phyloP scores from a whole-genome alignment of 2,329 filamentous ascomycete species.

The Blumeria hordei region DNA sequence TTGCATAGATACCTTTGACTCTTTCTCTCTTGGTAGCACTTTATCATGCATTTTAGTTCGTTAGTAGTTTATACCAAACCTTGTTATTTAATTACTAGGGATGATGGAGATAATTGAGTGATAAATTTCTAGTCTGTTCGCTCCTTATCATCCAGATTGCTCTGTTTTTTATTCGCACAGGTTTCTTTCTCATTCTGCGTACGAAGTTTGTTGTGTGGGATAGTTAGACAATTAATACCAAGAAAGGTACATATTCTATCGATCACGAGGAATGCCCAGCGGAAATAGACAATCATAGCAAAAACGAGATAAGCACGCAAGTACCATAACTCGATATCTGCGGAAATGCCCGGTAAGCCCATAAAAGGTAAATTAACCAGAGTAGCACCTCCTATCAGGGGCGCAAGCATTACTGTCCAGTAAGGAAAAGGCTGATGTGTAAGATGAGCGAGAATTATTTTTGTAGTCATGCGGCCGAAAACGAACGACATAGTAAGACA shows the following conservation, averaged over 20 bases:
- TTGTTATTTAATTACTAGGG: too few species aligned
- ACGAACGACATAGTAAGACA: slow-evolving; percentile 91
- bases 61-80: too few species aligned
- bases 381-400: slow-evolving; percentile 64
- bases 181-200: too few species aligned
- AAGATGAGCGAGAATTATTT: slow-evolving; percentile 92
- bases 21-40: too few species aligned
- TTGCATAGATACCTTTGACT: too few species aligned
- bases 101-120: too few species aligned
- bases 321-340: slow-evolving; percentile 50
- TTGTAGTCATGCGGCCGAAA: slow-evolving; percentile 94
- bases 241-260: slow-evolving; percentile 77
- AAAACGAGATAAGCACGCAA: slow-evolving; percentile 68
- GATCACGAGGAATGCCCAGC: slow-evolving; percentile 81
- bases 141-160: too few species aligned
- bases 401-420: slow-evolving; percentile 80
- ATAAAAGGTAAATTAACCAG: slow-evolving; percentile 62
- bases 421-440: slow-evolving; percentile 86
- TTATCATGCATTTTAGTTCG: too few species aligned
- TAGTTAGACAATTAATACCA: slow-evolving; percentile 86
- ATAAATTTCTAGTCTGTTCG: too few species aligned
- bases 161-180: too few species aligned
- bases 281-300: slow-evolving; percentile 63
- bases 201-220: slow-evolving; percentile 30
- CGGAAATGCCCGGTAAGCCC: slow-evolving; percentile 41